These are phyloP conservation scores for Zygnema circumcarinatum DNA, from an alignment of 139 green algal genomes.

Conservation along the genomic window DNA sequence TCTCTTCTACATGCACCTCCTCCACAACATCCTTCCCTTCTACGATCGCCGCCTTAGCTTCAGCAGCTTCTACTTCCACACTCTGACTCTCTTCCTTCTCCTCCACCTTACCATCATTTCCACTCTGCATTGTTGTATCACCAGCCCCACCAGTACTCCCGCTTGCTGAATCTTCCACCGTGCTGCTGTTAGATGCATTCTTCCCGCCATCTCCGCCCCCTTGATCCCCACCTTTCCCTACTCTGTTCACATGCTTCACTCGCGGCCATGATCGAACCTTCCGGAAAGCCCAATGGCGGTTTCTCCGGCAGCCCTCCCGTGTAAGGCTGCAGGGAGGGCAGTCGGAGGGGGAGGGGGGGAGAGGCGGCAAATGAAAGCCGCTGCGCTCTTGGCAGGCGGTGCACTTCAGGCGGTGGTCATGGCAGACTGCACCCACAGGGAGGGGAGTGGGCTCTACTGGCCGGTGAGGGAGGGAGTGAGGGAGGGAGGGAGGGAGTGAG, in stretches of 20 bases:
- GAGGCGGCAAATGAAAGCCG: neutral
- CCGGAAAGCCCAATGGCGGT: constrained; percentile 17
- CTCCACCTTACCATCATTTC: neutral
- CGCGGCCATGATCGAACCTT: neutral
- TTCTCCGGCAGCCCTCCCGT: neutral
- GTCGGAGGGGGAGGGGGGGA: neutral
- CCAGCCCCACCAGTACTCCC: no score
- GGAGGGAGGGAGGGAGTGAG: neutral
- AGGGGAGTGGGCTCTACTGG: no score
- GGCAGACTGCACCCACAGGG: neutral
- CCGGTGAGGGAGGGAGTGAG: no score
- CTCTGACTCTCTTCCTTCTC: neutral
- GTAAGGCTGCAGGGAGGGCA: constrained; percentile 9
- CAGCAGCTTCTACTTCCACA: neutral
- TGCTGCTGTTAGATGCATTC: no score
- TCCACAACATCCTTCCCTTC: neutral
- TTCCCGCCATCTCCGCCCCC: neutral
- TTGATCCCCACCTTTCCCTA: neutral
- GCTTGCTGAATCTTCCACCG: no score
- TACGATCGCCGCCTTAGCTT: neutral
- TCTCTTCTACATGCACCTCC: no score
- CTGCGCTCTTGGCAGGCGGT: neutral
- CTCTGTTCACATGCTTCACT: neutral
- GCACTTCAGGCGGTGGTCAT: neutral
- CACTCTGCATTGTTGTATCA: no score